Percentiles rank a stretch among this genome's conserved stretches.
These are phyloP conservation scores for Neurospora sp. DNA, from an alignment of 495 filamentous ascomycete genomes.

Conservation along the genomic window DNA sequence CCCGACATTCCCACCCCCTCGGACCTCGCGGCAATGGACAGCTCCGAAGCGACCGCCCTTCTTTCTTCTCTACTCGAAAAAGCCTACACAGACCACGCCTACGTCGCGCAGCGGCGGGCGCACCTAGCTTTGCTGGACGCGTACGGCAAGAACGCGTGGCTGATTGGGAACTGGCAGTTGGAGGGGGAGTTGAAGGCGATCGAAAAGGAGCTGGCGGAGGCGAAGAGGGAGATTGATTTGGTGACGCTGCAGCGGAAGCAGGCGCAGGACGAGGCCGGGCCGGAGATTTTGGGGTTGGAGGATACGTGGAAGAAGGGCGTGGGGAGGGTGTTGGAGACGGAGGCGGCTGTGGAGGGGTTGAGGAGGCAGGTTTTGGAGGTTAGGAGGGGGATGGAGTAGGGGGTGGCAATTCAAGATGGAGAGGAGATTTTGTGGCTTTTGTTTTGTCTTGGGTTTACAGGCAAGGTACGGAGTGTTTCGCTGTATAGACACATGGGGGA, in stretches of 20 bases:
- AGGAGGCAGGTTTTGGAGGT: conserved; percentile 35
- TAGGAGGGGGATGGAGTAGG: conserved; percentile 11
- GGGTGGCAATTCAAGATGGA: not conserved
- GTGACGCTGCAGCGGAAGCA: conserved; percentile 61
- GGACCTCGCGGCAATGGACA: conserved; percentile 7
- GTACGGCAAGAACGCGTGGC: conserved; percentile 83
- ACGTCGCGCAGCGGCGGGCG: conserved; percentile 53
- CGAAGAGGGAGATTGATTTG: conserved; percentile 54
- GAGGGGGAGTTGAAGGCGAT: conserved; percentile 60
- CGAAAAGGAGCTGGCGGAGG: conserved; percentile 67
- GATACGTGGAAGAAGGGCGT: conserved; percentile 65
- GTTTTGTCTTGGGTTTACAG: not conserved
- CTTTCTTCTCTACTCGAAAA: conserved; percentile 21
- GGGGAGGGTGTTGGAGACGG: conserved; percentile 61
- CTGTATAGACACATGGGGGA: not conserved
- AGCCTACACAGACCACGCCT: conserved; percentile 56
- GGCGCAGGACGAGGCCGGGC: conserved; percentile 56
- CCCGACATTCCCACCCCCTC: conserved; percentile 16
- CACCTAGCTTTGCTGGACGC: conserved; percentile 68
- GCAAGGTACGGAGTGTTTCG: not conserved
- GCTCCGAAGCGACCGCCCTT: conserved; percentile 15
- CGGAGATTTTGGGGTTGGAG: conserved; percentile 59
- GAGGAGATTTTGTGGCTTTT: not conserved
- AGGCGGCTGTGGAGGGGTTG: conserved; percentile 62
- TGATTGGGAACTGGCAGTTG: conserved; percentile 69